phyloP scores from a whole-genome alignment of 2,329 filamentous ascomycete species.

The Aciculosporium take region DNA sequence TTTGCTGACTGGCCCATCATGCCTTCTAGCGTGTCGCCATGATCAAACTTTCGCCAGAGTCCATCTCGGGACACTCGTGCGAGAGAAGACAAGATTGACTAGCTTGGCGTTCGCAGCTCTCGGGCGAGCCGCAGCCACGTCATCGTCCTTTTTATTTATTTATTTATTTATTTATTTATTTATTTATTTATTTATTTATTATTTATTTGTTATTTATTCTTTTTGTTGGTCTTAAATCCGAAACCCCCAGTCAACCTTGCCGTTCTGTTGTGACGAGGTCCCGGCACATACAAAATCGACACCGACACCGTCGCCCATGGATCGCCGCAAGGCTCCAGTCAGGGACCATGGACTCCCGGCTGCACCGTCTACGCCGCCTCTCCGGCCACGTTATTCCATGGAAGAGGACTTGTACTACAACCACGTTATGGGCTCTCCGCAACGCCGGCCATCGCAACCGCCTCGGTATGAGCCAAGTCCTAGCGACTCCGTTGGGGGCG shows the following conservation, averaged over 20 bases:
- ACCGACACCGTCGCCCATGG: conserved; percentile 22
- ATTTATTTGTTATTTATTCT: too few species aligned
- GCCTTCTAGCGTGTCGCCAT: conserved; percentile 23
- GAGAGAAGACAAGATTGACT: conserved; percentile 2
- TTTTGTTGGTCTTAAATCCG: background rate
- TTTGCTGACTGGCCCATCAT: conserved; percentile 12
- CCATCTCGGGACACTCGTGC: conserved; percentile 21
- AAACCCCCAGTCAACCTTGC: conserved; percentile 1
- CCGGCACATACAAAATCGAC: conserved; percentile 9
- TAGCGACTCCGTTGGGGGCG: conserved; percentile 3
- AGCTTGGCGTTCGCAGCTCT: background rate
- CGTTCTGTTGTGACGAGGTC: conserved; percentile 5
- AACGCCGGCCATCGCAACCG: conserved; percentile 30
- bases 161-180: too few species aligned
- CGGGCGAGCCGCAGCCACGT: background rate
- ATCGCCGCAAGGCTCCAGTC: conserved; percentile 15
- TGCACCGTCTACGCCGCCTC: conserved; percentile 18
- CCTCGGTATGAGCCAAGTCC: conserved; percentile 27
- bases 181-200: too few species aligned
- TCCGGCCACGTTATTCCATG: conserved; percentile 35
- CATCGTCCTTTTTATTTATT: background rate
- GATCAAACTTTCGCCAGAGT: conserved; percentile 17
- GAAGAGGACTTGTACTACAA: conserved; percentile 41
- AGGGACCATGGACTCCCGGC: conserved; percentile 20
- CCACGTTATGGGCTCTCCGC: conserved; percentile 32